Percentiles rank a stretch among this genome's conserved stretches.
Conservation (phyloP, 1,284 basidiomycete genomes). For the Fistulina hepatica region DNA sequence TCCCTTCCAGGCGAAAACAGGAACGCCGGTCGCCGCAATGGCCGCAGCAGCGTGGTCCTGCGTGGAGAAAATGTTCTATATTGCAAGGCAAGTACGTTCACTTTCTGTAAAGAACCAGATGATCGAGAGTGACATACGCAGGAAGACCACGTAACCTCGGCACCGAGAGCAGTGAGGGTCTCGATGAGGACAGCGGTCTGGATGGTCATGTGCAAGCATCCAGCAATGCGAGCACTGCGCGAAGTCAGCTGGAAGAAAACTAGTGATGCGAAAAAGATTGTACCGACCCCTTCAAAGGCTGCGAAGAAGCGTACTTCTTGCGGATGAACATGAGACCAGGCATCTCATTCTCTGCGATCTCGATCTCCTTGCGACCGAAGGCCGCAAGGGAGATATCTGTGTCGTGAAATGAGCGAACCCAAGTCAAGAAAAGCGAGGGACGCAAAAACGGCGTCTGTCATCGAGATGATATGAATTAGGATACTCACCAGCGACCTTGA, state of each 20-base stretch:
- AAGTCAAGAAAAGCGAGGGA: not conserved
- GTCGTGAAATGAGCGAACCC: slow-evolving; percentile 9
- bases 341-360: slow-evolving; percentile 96
- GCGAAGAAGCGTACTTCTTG: slow-evolving; percentile 43
- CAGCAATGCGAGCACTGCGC: slow-evolving; percentile 93
- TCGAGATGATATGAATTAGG: too few species aligned
- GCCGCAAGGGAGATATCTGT: slow-evolving; percentile 91
- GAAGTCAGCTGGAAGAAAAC: slow-evolving; percentile 77
- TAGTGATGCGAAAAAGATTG: slow-evolving; percentile 42
- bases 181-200: slow-evolving; percentile 97
- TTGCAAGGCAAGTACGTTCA: slow-evolving; percentile 8
- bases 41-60: slow-evolving; percentile 98
- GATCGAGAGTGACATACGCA: slow-evolving; percentile 57
- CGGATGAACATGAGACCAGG: slow-evolving; percentile 90
- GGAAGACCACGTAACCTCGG: slow-evolving; percentile 98
- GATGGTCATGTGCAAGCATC: slow-evolving; percentile 98
- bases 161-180: slow-evolving; percentile 89
- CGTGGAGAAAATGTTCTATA: slow-evolving; percentile 97
- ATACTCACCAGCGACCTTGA: slow-evolving; percentile 68
- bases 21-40: slow-evolving; percentile 97
- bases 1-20: slow-evolving; percentile 99
- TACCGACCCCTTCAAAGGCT: slow-evolving; percentile 13
- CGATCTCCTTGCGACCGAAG: slow-evolving; percentile 96
- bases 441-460: not conserved
- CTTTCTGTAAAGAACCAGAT: slow-evolving; percentile 5